These are phyloP conservation scores for Candida orba DNA, from an alignment of 805 yeast species.

Conservation along the genomic window DNA sequence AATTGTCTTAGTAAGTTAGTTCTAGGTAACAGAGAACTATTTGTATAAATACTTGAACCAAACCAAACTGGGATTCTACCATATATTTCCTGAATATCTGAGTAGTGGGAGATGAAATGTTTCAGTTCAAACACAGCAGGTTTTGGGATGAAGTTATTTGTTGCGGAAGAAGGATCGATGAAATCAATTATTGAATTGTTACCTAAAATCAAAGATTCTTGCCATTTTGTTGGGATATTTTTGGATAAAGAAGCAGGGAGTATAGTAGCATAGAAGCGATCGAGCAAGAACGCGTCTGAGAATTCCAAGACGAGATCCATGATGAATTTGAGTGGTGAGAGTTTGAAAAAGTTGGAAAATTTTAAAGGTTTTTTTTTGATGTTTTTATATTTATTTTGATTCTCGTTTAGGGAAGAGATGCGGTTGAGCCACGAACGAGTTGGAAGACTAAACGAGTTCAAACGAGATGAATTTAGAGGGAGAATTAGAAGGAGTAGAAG, in stretches of 20 bases:
- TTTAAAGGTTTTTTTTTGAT: neutral
- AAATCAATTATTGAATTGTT: slow-evolving; percentile 20
- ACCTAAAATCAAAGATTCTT: slow-evolving; percentile 21
- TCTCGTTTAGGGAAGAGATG: neutral
- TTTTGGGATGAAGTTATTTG: slow-evolving; percentile 10
- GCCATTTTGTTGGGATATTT: slow-evolving; percentile 26
- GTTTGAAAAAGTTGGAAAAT: neutral
- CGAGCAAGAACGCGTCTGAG: slow-evolving; percentile 66
- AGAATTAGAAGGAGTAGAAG: no score
- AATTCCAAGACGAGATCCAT: slow-evolving; percentile 93
- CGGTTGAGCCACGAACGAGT: slow-evolving; percentile 8
- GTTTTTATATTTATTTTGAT: neutral
- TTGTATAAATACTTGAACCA: slow-evolving; percentile 47
- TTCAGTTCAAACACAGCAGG: slow-evolving; percentile 8
- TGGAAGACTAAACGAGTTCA: neutral
- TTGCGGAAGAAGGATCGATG: slow-evolving; percentile 1
- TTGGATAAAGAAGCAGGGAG: slow-evolving; percentile 51
- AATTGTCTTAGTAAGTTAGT: slow-evolving; percentile 66
- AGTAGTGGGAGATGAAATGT: slow-evolving; percentile 17
- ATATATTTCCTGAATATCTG: slow-evolving; percentile 37
- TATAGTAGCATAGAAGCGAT: slow-evolving; percentile 60
- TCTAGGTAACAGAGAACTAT: slow-evolving; percentile 66
- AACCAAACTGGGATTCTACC: slow-evolving; percentile 57
- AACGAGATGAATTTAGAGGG: no score
- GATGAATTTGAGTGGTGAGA: neutral